Evolutionary conservation across 1,139 yeast genomes (phyloP).

Genomic region (Diutina siamensis): DNA sequence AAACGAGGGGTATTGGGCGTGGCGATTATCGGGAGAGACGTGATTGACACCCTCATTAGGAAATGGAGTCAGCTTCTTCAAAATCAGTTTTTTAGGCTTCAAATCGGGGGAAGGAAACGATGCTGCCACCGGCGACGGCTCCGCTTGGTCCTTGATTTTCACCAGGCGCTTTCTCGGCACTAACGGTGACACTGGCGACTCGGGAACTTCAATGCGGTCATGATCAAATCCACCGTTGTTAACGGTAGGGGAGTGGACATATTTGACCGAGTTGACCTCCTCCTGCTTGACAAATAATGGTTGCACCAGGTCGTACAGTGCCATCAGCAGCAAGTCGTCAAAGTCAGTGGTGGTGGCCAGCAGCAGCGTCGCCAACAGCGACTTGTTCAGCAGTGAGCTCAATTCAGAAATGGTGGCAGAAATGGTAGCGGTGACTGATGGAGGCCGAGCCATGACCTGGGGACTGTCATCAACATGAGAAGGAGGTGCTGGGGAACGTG

Average conservation of each 20-base stretch:
- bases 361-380: background rate
- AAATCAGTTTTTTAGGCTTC: background rate
- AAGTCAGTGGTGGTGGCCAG: slow-evolving; percentile 1
- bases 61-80: background rate
- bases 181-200: background rate
- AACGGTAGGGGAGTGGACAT: too few species aligned
- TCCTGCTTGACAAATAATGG: background rate
- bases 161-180: background rate
- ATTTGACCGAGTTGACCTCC: background rate
- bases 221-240: background rate
- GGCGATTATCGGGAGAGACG: background rate
- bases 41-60: background rate
- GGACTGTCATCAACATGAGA: background rate
- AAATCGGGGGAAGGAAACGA: background rate
- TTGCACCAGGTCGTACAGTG: slow-evolving; percentile 3
- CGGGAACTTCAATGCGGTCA: background rate
- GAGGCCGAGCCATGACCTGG: too few species aligned
- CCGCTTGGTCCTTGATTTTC: background rate
- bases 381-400: background rate
- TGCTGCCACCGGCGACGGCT: background rate
- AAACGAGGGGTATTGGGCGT: background rate
- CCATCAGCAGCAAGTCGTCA: slow-evolving; percentile 3
- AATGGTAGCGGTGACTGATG: too few species aligned
- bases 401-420: background rate
- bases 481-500: background rate